A percentile compares a stretch with the other conserved stretches of the same genome.
These are phyloP conservation scores for Talaromyces sp. DNA, from an alignment of 2,329 filamentous ascomycete genomes.

Conservation along the genomic window DNA sequence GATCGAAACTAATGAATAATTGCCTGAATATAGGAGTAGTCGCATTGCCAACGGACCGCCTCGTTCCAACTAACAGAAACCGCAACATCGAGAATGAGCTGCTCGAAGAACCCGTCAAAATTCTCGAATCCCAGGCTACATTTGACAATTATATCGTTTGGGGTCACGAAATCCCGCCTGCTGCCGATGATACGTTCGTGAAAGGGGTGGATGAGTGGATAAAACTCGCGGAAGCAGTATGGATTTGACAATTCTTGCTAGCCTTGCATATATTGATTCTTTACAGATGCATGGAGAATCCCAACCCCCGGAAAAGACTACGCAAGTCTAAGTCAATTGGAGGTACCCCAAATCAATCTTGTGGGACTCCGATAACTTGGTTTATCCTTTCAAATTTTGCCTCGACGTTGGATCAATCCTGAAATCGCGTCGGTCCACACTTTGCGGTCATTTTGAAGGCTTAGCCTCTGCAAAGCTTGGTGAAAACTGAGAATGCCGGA, in stretches of 20 bases:
- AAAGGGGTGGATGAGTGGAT: slow-evolving; percentile 80
- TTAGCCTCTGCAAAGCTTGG: neutral
- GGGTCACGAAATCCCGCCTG: slow-evolving; percentile 69
- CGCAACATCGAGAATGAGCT: slow-evolving; percentile 40
- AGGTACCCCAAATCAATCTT: neutral
- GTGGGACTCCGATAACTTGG: neutral
- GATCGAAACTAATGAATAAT: neutral
- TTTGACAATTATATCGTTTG: slow-evolving; percentile 81
- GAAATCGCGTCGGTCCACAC: too few species aligned
- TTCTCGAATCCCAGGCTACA: slow-evolving; percentile 60
- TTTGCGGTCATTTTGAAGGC: neutral
- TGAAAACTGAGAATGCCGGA: neutral
- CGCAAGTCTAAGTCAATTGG: neutral
- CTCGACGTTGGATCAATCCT: neutral
- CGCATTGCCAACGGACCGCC: slow-evolving; percentile 48
- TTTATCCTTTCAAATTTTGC: neutral
- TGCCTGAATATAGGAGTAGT: slow-evolving; percentile 52
- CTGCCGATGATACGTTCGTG: slow-evolving; percentile 66
- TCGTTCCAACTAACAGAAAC: slow-evolving; percentile 36
- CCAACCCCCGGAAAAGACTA: neutral
- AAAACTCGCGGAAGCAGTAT: slow-evolving; percentile 64
- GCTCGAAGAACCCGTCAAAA: slow-evolving; percentile 50
- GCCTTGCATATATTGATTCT: neutral
- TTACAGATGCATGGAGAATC: slow-evolving; percentile 10
- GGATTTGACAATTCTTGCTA: slow-evolving; percentile 23